A percentile compares a stretch with the other conserved stretches of the same genome.
Conservation (phyloP, 305 asterid species). For the Fraxinus sp. region DNA sequence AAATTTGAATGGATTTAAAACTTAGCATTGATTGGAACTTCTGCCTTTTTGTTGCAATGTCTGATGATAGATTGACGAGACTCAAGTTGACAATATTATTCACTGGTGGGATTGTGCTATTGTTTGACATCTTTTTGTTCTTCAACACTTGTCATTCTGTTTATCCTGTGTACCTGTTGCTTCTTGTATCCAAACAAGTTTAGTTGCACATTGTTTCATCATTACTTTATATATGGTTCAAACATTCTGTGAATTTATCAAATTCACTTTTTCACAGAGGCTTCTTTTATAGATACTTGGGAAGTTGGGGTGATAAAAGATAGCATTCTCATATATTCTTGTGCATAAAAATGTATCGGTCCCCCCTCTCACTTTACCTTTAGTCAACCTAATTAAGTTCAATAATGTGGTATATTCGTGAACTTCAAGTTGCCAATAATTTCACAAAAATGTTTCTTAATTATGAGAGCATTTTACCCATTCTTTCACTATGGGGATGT, state of each 20-base stretch:
- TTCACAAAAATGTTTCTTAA: background rate
- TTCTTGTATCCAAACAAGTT: background rate
- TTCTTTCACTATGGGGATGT: background rate
- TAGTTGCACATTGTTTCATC: background rate
- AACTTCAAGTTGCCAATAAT: background rate
- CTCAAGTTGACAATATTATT: background rate
- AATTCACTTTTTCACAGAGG: background rate
- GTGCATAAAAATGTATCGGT: background rate
- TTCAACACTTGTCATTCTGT: background rate
- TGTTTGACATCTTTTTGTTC: background rate
- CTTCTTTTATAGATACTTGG: background rate
- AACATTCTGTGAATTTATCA: conserved; percentile 4
- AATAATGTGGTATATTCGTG: background rate
- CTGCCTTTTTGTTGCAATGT: background rate
- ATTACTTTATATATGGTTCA: background rate
- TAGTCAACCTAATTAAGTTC: background rate
- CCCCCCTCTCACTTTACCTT: background rate
- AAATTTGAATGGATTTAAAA: background rate
- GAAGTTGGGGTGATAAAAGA: background rate
- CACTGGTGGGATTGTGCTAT: background rate
- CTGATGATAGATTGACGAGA: background rate
- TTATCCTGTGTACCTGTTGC: background rate
- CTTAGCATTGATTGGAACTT: background rate
- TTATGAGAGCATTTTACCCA: background rate
- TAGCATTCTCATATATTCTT: background rate